Evolutionary conservation across 495 filamentous ascomycete genomes (phyloP), one percentile per base, ranked within the genome.

Genomic region (Lasiosphaeria hispida): DNA sequence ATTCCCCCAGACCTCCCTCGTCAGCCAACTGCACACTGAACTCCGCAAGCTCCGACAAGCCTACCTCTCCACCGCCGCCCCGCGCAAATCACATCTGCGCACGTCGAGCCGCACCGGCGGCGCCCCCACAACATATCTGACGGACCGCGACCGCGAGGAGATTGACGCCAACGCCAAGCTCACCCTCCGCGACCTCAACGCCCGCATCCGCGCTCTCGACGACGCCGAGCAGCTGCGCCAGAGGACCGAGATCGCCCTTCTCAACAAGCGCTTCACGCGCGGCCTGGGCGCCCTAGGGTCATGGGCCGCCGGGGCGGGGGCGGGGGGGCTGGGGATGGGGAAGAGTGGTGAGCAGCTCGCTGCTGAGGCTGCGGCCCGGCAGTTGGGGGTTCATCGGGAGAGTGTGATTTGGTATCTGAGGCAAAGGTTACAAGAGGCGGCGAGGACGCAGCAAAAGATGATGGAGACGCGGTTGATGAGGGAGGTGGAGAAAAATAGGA

Each of bases 401-500:
- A 84, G 85, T 57, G 85, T 97, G 19, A 69, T 97, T 2, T 91
- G 87, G 87, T 92, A 87, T 68, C 65, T 98, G 61, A 77, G 88
- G 52, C 76, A 85, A 52, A 80, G 83, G 63, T 69, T 98, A 39
- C 89, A 94, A 73, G 79, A 85, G 56, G 89, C 84, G 10, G 86
- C 86, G 35, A 77, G 83, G 70, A 83, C 88, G 60, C 92, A 97
- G 77, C 80, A 89, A 52, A 78, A 75, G 47, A 96, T 97, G 90
- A 95, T 97, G 76, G 94, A 96, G 74, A 88, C 87, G 67, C 72
- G 94, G 64, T 71, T 97, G 58, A 83, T 83, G 67, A 75, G 95
- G 56, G 89, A 92, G 66, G 77, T 91, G 66, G 95, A 97, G 77
- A 91, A 86, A 80, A 91, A 86, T 69, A 91, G 88, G 75, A 94